phyloP scores from a whole-genome alignment of 768 basidiomycete species.

The Hortiboletus campestris region DNA sequence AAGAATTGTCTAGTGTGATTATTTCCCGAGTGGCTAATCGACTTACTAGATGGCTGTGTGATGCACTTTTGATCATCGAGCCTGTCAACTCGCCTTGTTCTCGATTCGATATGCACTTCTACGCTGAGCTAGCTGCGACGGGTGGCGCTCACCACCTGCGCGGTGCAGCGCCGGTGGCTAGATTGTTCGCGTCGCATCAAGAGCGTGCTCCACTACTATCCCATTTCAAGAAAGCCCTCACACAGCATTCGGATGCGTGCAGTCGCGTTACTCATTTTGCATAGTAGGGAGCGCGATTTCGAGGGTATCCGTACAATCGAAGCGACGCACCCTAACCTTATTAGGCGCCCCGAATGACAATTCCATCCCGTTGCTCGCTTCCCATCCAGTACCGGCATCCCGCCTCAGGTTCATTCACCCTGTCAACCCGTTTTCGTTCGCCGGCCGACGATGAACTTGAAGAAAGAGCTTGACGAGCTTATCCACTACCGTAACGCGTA shows the following conservation, averaged over 20 bases:
- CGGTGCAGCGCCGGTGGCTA: neutral
- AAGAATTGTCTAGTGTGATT: neutral
- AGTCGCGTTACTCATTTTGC: neutral
- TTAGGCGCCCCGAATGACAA: neutral
- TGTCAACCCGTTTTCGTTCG: neutral
- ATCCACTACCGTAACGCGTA: conserved; percentile 35
- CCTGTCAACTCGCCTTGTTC: neutral
- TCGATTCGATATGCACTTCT: neutral
- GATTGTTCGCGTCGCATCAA: neutral
- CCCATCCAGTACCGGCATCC: neutral
- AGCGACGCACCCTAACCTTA: neutral
- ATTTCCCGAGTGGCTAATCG: too few species aligned
- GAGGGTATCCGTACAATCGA: neutral
- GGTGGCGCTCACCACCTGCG: neutral
- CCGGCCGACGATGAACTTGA: conserved; percentile 19
- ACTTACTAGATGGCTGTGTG: too few species aligned
- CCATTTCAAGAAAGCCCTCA: neutral
- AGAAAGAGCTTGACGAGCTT: conserved; percentile 19
- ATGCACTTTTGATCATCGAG: neutral
- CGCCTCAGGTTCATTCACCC: neutral
- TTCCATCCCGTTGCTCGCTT: neutral
- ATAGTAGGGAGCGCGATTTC: neutral
- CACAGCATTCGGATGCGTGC: too few species aligned
- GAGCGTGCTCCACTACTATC: too few species aligned
- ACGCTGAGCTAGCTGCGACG: neutral